Percentiles rank a stretch among this genome's conserved stretches.
phyloP scores from a whole-genome alignment of 495 filamentous ascomycete species.

The Melanomma pulvis-pyrius region DNA sequence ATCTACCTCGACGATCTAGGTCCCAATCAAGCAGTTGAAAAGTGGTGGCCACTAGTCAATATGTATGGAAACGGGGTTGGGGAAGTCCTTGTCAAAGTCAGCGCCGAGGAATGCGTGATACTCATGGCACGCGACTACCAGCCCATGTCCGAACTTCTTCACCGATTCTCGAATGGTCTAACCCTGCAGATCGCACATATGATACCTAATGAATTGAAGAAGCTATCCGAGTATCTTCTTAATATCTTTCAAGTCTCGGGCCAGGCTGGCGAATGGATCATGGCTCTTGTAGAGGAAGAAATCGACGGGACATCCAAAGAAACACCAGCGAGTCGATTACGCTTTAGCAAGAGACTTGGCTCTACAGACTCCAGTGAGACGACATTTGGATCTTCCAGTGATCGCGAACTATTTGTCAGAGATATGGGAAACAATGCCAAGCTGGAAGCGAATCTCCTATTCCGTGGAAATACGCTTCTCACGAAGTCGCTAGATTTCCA shows the following conservation, averaged over 20 bases:
- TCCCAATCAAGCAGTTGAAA: slow-evolving; percentile 76
- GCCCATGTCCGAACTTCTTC: slow-evolving; percentile 79
- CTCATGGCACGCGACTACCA: slow-evolving; percentile 85
- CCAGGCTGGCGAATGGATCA: slow-evolving; percentile 85
- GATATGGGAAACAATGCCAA: slow-evolving; percentile 64
- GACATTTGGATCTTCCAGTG: slow-evolving; percentile 45
- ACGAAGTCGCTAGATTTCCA: slow-evolving; percentile 93
- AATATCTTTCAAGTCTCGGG: slow-evolving; percentile 98
- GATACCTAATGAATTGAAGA: slow-evolving; percentile 73
- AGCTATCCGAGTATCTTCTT: slow-evolving; percentile 82
- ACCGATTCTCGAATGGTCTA: slow-evolving; percentile 78
- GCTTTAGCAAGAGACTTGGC: slow-evolving; percentile 76
- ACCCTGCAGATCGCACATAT: slow-evolving; percentile 82
- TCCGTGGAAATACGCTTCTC: slow-evolving; percentile 90
- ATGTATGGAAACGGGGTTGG: slow-evolving; percentile 74
- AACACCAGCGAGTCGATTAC: slow-evolving; percentile 64
- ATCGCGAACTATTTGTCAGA: slow-evolving; percentile 64
- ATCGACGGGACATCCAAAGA: slow-evolving; percentile 92
- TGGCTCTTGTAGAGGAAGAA: slow-evolving; percentile 90
- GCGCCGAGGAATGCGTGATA: slow-evolving; percentile 84
- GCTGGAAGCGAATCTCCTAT: slow-evolving; percentile 89
- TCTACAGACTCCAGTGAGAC: slow-evolving; percentile 77
- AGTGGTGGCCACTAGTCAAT: slow-evolving; percentile 85
- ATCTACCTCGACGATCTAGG: slow-evolving; percentile 83
- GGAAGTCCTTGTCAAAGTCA: slow-evolving; percentile 82